phyloP scores from a whole-genome alignment of 2,329 filamentous ascomycete genomes.

The Talaromyces islandicus region DNA sequence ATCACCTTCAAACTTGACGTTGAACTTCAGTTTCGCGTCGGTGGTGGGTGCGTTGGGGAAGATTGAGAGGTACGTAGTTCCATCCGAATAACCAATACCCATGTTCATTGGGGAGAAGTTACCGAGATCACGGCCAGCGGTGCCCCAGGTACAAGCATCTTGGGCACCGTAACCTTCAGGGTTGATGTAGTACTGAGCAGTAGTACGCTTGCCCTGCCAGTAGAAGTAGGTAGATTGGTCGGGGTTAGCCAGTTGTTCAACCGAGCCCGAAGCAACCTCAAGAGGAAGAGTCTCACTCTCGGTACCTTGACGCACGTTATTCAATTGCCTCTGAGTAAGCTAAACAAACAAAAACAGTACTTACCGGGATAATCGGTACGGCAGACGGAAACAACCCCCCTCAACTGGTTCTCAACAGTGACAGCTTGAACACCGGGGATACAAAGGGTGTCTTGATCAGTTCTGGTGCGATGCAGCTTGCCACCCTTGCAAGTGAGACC shows the following conservation, averaged over 20 bases:
- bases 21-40: constrained; percentile 64
- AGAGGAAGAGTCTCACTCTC: constrained; percentile 83
- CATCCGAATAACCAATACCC: constrained; percentile 64
- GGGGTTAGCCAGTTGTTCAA: constrained; percentile 67
- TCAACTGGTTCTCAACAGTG: constrained; percentile 68
- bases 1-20: constrained; percentile 69
- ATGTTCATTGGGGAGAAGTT: constrained; percentile 88
- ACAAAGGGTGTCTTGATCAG: constrained; percentile 64
- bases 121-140: constrained; percentile 46
- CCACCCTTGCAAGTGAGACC: constrained; percentile 71
- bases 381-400: constrained; percentile 66
- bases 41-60: constrained; percentile 79
- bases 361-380: constrained; percentile 91
- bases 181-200: constrained; percentile 97
- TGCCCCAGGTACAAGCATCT: constrained; percentile 72
- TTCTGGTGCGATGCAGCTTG: constrained; percentile 71
- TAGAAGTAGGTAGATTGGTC: constrained; percentile 66
- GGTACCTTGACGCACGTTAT: constrained; percentile 42
- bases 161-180: constrained; percentile 61
- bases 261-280: constrained; percentile 53
- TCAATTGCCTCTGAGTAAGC: background rate
- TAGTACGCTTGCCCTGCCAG: constrained; percentile 69
- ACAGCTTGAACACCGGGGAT: constrained; percentile 65
- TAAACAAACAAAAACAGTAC: constrained; percentile 8
- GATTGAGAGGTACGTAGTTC: constrained; percentile 74